Evolutionary conservation across 495 filamentous ascomycete genomes (phyloP).

Genomic region (Trichoderma asperelloides): DNA sequence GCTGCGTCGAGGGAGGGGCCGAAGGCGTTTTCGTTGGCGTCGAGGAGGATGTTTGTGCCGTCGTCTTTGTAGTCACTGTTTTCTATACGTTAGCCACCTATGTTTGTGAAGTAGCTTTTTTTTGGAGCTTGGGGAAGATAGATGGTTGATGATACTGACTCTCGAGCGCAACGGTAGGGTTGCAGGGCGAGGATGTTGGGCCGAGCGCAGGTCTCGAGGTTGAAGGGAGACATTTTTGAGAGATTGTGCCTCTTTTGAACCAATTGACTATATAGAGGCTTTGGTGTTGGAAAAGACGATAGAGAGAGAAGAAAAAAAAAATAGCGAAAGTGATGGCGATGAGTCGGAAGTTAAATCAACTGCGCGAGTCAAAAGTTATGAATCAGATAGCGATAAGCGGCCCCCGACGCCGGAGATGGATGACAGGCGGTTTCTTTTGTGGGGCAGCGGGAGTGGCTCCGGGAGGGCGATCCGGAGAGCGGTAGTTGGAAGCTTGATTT

Average conservation of each 20-base stretch:
- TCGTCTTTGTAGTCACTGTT: slow-evolving; percentile 96
- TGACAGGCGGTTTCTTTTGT: background rate
- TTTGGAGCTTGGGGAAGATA: slow-evolving; percentile 14
- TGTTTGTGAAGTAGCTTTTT: too few species aligned
- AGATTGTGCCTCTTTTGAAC: background rate
- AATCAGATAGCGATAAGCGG: background rate
- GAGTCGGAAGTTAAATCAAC: background rate
- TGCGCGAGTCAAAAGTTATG: background rate
- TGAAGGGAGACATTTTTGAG: slow-evolving; percentile 47
- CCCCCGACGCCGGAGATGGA: slow-evolving; percentile 1
- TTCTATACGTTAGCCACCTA: slow-evolving; percentile 29
- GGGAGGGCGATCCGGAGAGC: background rate
- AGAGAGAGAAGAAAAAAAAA: background rate
- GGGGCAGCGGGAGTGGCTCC: background rate
- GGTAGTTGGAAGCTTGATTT: background rate
- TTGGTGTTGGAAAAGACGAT: background rate
- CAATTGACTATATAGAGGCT: background rate
- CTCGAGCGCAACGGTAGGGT: slow-evolving; percentile 77
- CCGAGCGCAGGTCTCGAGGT: slow-evolving; percentile 71
- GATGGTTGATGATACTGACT: slow-evolving; percentile 50
- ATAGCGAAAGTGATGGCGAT: background rate
- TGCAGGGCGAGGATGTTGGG: slow-evolving; percentile 74
- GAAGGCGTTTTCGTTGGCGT: slow-evolving; percentile 96
- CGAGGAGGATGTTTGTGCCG: slow-evolving; percentile 90
- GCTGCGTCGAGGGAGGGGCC: slow-evolving; percentile 54